Evolutionary conservation across 164 flowering plant species (phyloP), one percentile per base, ranked within the genome.

Genomic region (Nymphaea colorata): DNA sequence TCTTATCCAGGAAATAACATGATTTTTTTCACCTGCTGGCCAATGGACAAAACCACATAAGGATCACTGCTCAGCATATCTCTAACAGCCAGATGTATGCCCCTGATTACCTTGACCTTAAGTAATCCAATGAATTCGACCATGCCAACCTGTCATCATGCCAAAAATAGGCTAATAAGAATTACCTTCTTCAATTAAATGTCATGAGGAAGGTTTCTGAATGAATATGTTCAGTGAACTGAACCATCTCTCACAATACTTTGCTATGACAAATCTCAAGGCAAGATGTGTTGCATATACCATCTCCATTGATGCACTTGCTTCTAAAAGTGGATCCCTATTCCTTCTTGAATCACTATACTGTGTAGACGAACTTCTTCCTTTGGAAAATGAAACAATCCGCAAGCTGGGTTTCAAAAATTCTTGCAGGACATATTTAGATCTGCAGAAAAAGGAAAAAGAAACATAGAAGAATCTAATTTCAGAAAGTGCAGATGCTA

Each of bases 41-140:
- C 98, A 75, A 91, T 88, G 69, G 68, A 71, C 70, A 91, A 67
- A 66, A 88, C 74, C 25, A 94, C 97, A 69, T 91, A 94, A 55
- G 98, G 98, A 78, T 94, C 98, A 78, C 98, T 94, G 69, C 95
- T 75, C 67, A 86, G 76, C 90, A 94, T 84, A 77, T 94, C 98
- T 82, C 97, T 81, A 69, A 94, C 62, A 57, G 97, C 98, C 72
- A 94, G 72, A 75, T 89, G 82, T 66, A 83, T 85, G 68, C 98
- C 98, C 74, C 87, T 86, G 18, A 85, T 66, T 70, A 94, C 89
- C 82, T 87, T 94, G 60, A 94, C 79, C 84, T 89, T 94, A 79
- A 94, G 74, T 65, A 91, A 18, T 59, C 98, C 98, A 70, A 94
- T 91, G 77, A 86, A 91, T 69, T 94, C 97, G 68, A 86, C 89